A percentile compares a stretch with the other conserved stretches of the same genome.
These are phyloP conservation scores for Mrakia gelida DNA, from an alignment of 768 basidiomycete genomes.

Conservation along the genomic window DNA sequence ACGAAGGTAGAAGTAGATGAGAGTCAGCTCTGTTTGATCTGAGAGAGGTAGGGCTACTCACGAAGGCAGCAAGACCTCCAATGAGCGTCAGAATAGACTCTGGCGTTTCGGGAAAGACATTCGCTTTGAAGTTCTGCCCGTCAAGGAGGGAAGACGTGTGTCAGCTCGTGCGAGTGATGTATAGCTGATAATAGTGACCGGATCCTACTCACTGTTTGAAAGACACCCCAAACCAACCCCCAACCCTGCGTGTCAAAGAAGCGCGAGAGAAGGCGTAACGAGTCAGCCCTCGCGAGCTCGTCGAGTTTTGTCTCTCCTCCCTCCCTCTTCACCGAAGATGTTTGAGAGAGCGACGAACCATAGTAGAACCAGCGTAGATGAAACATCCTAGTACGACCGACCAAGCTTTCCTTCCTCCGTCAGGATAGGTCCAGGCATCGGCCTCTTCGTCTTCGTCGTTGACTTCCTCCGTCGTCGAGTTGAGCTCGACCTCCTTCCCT, in stretches of 20 bases:
- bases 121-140: neutral
- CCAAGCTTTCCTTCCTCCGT: slow-evolving; percentile 2
- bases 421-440: slow-evolving; percentile 15
- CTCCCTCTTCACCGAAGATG: no score
- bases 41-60: neutral
- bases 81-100: slow-evolving; percentile 23
- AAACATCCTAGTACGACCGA: neutral
- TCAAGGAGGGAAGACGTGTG: neutral
- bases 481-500: neutral
- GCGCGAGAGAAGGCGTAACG: neutral
- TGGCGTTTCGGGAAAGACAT: neutral
- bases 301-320: neutral
- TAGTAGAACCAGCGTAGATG: neutral
- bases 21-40: no score
- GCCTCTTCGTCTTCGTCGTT: neutral
- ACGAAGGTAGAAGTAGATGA: no score
- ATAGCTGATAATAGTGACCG: no score
- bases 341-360: neutral
- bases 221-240: slow-evolving; percentile 9
- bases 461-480: no score
- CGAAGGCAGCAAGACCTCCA: slow-evolving; percentile 14
- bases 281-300: neutral
- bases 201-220: neutral
- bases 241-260: neutral
- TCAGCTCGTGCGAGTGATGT: no score